Evolutionary conservation across 257 asterid genomes (phyloP), one percentile per base, ranked within the genome.

Genomic region (Eucommia ulmoides): DNA sequence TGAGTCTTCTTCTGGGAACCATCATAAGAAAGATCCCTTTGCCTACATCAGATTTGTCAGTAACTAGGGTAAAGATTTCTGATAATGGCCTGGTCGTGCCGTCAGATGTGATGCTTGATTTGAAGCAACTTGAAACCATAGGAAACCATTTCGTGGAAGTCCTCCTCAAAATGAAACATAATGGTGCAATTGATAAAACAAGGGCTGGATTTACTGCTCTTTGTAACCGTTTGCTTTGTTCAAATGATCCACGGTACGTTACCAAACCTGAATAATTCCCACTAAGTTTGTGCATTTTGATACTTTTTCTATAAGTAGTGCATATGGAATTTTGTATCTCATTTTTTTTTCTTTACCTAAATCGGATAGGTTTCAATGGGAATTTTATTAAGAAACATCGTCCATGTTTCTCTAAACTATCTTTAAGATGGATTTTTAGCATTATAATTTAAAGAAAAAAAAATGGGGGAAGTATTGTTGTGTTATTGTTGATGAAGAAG

Each of bases 141-240:
- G 98, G 98, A 53, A 76, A 64, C 78, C 94, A 89, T 62, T 89
- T 89, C 70, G 63, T 89, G 65, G 98, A 85, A 71, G 96, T 89
- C 64, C 93, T 89, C 42, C 72, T 89, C 58, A 89, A 89, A 80
- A 82, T 89, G 98, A 89, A 89, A 74, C 98, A 89, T 54, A 89
- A 61, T 58, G 98, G 98, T 41, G 98, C 98, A 52, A 84, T 89
- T 55, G 98, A 89, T 73, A 89, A 89, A 73, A 89, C 98, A 33
- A 76, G 98, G 75, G 98, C 98, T 42, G 98, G 98, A 56, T 89
- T 89, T 67, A 85, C 98, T 33, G 98, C 98, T 38, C 82, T 89
- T 48, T 89, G 98, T 78, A 89, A 89, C 68, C 96, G 93, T 53
- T 67, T 89, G 67, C 96, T 89, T 51, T 89, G 94, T 64, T 89